Conservation (phyloP, 73 alveolate genomes). For the Stentor coeruleus region DNA sequence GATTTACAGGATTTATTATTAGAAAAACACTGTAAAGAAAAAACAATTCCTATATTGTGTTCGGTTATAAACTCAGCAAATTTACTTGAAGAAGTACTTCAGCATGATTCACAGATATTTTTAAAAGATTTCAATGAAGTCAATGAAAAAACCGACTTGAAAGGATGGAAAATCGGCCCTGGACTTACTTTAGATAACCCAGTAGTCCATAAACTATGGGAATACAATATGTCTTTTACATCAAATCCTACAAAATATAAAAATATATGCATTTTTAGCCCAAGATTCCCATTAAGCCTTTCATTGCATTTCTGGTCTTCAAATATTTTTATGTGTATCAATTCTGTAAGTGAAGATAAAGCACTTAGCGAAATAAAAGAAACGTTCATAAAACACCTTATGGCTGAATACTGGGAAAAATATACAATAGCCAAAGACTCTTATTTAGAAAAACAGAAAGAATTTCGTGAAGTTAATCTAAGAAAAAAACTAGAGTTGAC, state of each 20-base stretch:
- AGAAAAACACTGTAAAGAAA: neutral
- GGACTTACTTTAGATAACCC: neutral
- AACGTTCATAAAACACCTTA: neutral
- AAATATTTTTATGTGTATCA: neutral
- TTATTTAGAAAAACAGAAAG: neutral
- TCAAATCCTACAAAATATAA: neutral
- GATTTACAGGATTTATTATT: neutral
- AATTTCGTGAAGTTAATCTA: neutral
- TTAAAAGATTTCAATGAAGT: neutral
- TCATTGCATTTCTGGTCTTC: neutral
- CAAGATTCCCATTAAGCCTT: neutral
- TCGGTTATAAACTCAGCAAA: neutral
- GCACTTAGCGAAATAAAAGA: neutral
- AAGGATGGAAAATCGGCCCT: conserved; percentile 16
- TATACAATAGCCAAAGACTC: neutral
- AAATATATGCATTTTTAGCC: neutral
- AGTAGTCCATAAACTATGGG: neutral
- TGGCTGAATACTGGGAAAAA: neutral
- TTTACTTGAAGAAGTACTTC: neutral
- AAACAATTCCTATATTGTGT: neutral
- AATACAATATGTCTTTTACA: neutral
- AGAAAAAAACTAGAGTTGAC: neutral
- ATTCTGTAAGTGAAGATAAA: neutral
- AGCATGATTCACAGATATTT: neutral
- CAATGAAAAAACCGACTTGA: neutral